These are phyloP conservation scores for Ophiocytium majus DNA, from an alignment of 352 stramenopile genomes.

Conservation along the genomic window DNA sequence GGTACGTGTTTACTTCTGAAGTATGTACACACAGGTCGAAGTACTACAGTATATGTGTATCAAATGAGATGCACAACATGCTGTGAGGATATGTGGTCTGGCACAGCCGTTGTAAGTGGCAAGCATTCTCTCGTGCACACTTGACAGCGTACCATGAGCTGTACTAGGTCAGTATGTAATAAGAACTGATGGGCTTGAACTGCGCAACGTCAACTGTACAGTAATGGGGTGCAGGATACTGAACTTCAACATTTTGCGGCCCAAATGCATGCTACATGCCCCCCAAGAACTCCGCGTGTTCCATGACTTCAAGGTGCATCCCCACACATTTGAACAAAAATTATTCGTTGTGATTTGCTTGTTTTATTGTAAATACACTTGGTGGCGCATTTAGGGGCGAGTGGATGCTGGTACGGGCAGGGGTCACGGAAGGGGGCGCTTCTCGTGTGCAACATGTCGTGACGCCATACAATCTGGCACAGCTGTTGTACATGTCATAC, in stretches of 20 bases:
- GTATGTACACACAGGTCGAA: no score
- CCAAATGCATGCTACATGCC: not conserved
- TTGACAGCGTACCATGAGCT: not conserved
- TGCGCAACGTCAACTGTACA: not conserved
- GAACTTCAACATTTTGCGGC: not conserved
- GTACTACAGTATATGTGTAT: no score
- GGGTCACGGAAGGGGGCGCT: no score
- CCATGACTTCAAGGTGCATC: not conserved
- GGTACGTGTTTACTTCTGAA: no score
- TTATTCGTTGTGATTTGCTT: not conserved
- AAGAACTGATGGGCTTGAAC: not conserved
- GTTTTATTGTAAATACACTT: constrained; percentile 24
- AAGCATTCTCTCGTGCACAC: no score
- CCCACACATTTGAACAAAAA: not conserved
- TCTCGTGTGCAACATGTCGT: no score
- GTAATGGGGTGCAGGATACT: no score
- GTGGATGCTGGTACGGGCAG: no score
- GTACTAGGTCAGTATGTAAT: no score
- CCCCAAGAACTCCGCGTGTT: not conserved
- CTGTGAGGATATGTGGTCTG: not conserved
- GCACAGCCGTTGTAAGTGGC: no score
- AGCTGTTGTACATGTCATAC: no score
- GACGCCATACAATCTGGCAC: no score
- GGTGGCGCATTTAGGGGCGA: constrained; percentile 38
- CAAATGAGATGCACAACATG: not conserved